Percentiles rank a stretch among this genome's conserved stretches.
Evolutionary conservation across 2,329 filamentous ascomycete species (phyloP).

Genomic region (Pestalotiopsis sp.): DNA sequence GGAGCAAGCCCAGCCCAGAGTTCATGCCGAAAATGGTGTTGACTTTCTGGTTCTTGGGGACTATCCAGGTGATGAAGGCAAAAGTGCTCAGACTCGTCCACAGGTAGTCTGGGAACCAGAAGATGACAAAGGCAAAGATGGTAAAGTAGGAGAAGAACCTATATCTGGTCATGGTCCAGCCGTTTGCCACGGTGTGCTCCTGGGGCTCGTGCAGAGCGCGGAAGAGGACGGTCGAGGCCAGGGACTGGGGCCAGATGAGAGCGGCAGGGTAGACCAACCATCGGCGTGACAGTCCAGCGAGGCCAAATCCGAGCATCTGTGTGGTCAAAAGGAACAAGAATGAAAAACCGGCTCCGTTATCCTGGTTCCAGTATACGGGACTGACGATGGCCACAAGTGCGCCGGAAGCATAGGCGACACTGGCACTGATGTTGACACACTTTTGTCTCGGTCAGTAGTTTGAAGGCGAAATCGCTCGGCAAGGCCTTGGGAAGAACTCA

Average conservation of each 20-base stretch:
- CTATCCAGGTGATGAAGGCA: conserved; percentile 26
- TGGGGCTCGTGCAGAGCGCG: conserved; percentile 35
- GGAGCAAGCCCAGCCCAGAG: conserved; percentile 27
- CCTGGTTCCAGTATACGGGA: conserved; percentile 36
- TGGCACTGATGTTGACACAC: conserved; percentile 16
- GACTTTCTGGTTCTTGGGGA: conserved; percentile 20
- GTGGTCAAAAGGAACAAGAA: conserved; percentile 35
- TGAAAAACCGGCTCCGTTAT: conserved; percentile 34
- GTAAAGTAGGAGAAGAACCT: conserved; percentile 37
- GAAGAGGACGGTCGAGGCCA: conserved; percentile 37
- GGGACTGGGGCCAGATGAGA: conserved; percentile 37
- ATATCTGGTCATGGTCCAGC: conserved; percentile 37
- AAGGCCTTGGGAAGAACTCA: neutral
- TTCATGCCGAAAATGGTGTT: conserved; percentile 23
- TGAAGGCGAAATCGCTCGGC: neutral
- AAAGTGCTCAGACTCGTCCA: conserved; percentile 26
- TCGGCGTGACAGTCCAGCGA: conserved; percentile 35
- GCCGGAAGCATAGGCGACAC: conserved; percentile 13
- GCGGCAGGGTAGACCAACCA: conserved; percentile 38
- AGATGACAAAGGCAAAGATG: conserved; percentile 29
- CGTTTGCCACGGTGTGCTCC: conserved; percentile 31
- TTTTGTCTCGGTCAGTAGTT: neutral
- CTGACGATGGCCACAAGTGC: conserved; percentile 35
- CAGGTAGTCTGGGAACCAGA: conserved; percentile 26
- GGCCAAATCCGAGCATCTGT: conserved; percentile 36